These are phyloP conservation scores for Vachellia pachyceras DNA, from an alignment of 306 rosid species.

Conservation along the genomic window DNA sequence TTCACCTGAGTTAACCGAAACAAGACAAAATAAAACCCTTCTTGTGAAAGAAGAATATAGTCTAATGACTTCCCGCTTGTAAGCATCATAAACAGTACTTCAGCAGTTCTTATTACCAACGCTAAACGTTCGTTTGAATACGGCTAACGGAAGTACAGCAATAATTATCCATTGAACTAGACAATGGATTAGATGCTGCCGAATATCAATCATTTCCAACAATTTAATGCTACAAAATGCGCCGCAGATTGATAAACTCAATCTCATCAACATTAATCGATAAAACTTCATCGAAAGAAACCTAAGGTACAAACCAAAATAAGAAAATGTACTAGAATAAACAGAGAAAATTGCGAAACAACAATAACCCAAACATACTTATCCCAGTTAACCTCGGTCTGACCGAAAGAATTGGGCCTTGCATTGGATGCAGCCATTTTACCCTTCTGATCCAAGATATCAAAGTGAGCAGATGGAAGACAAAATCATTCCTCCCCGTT, in stretches of 20 bases:
- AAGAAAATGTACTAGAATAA: neutral
- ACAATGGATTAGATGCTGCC: neutral
- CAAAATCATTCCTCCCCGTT: constrained; percentile 38
- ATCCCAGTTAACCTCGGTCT: constrained; percentile 96
- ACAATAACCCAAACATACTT: constrained; percentile 55
- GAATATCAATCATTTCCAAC: constrained; percentile 10
- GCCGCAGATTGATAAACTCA: neutral
- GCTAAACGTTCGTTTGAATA: neutral
- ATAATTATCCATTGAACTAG: neutral
- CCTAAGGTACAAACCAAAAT: neutral
- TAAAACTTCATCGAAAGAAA: neutral
- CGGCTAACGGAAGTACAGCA: neutral
- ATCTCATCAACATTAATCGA: neutral
- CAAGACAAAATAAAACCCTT: neutral
- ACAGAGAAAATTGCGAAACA: neutral
- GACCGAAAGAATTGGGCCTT: constrained; percentile 60
- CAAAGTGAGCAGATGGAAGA: constrained; percentile 29
- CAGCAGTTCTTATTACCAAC: neutral
- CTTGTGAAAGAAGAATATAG: neutral
- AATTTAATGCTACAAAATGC: neutral
- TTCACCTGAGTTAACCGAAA: neutral
- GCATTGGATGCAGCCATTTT: constrained; percentile 60
- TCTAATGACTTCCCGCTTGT: neutral
- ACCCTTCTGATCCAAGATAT: constrained; percentile 11
- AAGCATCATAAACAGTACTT: neutral